These are phyloP conservation scores for Brachypodium distachyon DNA, from an alignment of 202 grass and related monocot genomes.

Conservation along the genomic window DNA sequence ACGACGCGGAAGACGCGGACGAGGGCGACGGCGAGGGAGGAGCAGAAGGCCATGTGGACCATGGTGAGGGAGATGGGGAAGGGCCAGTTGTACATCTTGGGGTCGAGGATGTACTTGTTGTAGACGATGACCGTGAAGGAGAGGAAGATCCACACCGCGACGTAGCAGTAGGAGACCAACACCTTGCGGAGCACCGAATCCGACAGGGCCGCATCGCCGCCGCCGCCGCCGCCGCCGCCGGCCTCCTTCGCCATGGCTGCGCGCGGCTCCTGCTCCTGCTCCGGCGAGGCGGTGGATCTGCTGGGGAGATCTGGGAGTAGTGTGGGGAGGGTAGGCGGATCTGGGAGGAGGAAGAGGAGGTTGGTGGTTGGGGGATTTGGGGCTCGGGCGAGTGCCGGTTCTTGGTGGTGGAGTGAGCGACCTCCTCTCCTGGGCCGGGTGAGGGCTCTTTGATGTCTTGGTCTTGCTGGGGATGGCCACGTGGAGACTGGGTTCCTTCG, in stretches of 20 bases:
- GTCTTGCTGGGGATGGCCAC: neutral
- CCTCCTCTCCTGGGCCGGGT: neutral
- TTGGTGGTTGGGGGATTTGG: slow-evolving; percentile 26
- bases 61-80: slow-evolving; percentile 93
- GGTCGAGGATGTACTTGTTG: slow-evolving; percentile 96
- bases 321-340: slow-evolving; percentile 8
- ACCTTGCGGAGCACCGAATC: slow-evolving; percentile 75
- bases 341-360: neutral
- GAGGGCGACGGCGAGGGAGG: slow-evolving; percentile 61
- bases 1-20: slow-evolving; percentile 69
- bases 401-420: neutral
- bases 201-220: slow-evolving; percentile 29
- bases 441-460: neutral
- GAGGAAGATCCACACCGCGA: slow-evolving; percentile 95
- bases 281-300: slow-evolving; percentile 16
- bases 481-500: slow-evolving; percentile 12
- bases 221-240: slow-evolving; percentile 11
- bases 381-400: neutral
- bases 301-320: slow-evolving; percentile 22
- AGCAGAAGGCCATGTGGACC: slow-evolving; percentile 91
- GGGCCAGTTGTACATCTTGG: slow-evolving; percentile 94
- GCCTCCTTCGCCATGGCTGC: slow-evolving; percentile 42
- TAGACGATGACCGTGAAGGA: slow-evolving; percentile 90
- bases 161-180: slow-evolving; percentile 78
- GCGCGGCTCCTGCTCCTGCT: no score